phyloP scores from a whole-genome alignment of 305 asterid genomes.

The Petunia hybrid region DNA sequence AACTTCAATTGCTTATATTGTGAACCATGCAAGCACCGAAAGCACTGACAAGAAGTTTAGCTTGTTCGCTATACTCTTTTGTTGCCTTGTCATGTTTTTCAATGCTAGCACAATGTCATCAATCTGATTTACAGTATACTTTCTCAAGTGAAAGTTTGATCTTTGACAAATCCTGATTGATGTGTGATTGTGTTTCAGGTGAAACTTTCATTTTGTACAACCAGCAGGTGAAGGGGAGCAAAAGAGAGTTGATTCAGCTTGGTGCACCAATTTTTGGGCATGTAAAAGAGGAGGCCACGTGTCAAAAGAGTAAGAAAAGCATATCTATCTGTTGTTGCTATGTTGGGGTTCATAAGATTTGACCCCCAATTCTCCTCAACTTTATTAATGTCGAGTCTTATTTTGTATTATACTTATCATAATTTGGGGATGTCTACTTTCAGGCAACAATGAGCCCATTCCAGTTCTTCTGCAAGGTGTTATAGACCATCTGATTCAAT shows the following conservation, averaged over 20 bases:
- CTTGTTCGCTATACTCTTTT: not conserved
- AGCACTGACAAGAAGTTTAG: not conserved
- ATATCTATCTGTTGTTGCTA: not conserved
- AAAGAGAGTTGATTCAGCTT: constrained; percentile 94
- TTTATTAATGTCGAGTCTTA: not conserved
- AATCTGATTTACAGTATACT: not conserved
- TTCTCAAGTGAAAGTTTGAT: not conserved
- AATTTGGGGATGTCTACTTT: constrained; percentile 19
- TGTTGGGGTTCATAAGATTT: not conserved
- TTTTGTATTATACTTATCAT: not conserved
- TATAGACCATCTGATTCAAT: constrained; percentile 79
- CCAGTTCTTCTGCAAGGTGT: constrained; percentile 79
- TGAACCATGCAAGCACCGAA: constrained; percentile 17
- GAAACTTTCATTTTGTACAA: constrained; percentile 92
- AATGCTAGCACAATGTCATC: not conserved
- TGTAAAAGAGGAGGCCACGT: constrained; percentile 61
- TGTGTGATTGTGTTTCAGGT: constrained; percentile 54
- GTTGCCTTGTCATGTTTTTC: constrained; percentile 1
- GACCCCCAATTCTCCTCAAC: constrained; percentile 2
- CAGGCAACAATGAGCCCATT: constrained; percentile 85
- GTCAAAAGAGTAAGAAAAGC: constrained; percentile 61
- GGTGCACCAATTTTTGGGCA: constrained; percentile 91
- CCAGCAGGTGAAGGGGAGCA: constrained; percentile 88
- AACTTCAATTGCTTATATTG: constrained; percentile 20
- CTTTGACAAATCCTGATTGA: constrained; percentile 16